phyloP scores from a whole-genome alignment of 345 rosid species.

The Eucalyptus sp. region DNA sequence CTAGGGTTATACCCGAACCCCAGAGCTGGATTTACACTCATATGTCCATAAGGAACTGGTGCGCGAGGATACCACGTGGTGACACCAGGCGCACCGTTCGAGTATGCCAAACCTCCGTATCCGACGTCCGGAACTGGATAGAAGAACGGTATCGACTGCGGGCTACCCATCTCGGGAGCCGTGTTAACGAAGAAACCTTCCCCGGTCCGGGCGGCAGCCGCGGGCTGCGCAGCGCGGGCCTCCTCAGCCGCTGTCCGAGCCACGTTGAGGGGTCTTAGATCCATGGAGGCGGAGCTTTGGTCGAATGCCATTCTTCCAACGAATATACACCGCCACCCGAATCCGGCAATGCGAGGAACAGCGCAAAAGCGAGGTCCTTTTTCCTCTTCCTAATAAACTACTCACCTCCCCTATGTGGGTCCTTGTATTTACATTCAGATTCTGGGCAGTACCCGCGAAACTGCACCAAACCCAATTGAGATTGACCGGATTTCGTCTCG shows the following conservation, averaged over 20 bases:
- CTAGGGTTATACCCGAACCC: constrained; percentile 8
- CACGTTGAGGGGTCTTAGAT: constrained; percentile 30
- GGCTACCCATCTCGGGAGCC: constrained; percentile 10
- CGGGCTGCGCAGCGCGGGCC: constrained; percentile 25
- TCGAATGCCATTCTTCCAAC: constrained; percentile 45
- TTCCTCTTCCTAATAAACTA: not conserved
- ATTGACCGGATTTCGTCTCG: not conserved
- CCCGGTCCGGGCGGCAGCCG: constrained; percentile 6
- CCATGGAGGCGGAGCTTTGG: constrained; percentile 32
- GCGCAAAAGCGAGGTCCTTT: not conserved
- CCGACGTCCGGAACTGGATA: constrained; percentile 34
- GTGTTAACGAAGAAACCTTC: constrained; percentile 17
- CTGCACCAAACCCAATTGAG: not conserved
- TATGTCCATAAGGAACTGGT: constrained; percentile 23
- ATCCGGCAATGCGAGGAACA: not conserved
- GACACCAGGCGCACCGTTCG: constrained; percentile 11
- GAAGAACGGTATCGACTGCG: constrained; percentile 29
- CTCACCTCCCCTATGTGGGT: not conserved
- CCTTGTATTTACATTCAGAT: not conserved
- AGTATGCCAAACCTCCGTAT: constrained; percentile 34
- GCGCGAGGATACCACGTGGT: constrained; percentile 22
- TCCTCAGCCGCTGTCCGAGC: constrained; percentile 29
- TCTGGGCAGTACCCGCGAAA: not conserved
- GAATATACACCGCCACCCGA: not conserved
- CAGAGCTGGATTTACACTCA: constrained; percentile 15